These are phyloP conservation scores for Penicillium parvum DNA, from an alignment of 495 filamentous ascomycete genomes.

Conservation along the genomic window DNA sequence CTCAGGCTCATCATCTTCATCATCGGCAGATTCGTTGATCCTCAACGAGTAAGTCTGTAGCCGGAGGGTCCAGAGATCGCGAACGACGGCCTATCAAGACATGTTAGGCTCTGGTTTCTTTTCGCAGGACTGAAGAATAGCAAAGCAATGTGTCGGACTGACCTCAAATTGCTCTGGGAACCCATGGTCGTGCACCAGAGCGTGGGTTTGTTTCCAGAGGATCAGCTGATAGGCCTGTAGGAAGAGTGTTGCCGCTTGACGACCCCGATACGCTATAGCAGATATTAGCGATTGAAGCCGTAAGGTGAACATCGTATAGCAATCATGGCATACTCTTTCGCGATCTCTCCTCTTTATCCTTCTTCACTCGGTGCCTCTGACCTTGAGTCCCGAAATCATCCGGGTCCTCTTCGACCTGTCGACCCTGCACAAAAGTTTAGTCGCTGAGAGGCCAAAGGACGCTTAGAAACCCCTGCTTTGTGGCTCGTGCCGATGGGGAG, in stretches of 20 bases:
- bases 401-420: slow-evolving; percentile 64
- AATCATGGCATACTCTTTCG: slow-evolving; percentile 38
- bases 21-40: slow-evolving; percentile 32
- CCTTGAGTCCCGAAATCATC: slow-evolving; percentile 69
- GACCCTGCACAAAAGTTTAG: slow-evolving; percentile 25
- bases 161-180: slow-evolving; percentile 66
- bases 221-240: slow-evolving; percentile 84
- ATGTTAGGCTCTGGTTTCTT: neutral
- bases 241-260: slow-evolving; percentile 67
- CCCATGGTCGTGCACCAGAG: slow-evolving; percentile 54
- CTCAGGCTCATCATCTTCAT: slow-evolving; percentile 27
- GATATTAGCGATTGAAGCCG: slow-evolving; percentile 1
- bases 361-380: slow-evolving; percentile 51
- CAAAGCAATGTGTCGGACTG: neutral
- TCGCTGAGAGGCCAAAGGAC: neutral
- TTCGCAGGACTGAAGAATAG: neutral
- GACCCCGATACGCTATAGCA: slow-evolving; percentile 50
- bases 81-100: slow-evolving; percentile 49
- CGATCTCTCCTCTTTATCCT: slow-evolving; percentile 48
- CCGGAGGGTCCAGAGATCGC: slow-evolving; percentile 67
- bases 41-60: slow-evolving; percentile 47
- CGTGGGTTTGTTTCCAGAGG: slow-evolving; percentile 66
- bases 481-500: neutral
- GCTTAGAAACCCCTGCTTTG: neutral
- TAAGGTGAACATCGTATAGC: neutral